Conservation (phyloP, 805 yeast species). For the Lachancea nothofagi region DNA sequence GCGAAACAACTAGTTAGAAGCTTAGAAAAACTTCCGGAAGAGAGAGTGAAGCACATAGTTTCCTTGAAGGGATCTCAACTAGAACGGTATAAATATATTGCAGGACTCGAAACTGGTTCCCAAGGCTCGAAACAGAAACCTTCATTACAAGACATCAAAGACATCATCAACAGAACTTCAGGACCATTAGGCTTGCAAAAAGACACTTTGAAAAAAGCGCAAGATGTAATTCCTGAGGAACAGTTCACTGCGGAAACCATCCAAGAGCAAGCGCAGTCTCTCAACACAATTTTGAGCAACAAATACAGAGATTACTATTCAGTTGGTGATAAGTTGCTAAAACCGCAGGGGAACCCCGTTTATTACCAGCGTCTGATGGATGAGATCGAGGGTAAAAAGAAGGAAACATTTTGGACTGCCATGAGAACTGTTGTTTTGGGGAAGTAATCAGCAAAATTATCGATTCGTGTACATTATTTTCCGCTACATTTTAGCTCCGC, state of each 20-base stretch:
- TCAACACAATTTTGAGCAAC: conserved; percentile 52
- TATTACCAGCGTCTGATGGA: conserved; percentile 67
- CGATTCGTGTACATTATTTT: too few relatives aligned
- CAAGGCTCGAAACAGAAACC: conserved; percentile 37
- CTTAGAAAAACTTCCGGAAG: conserved; percentile 61
- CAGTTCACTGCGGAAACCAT: conserved; percentile 45
- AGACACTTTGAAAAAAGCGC: conserved; percentile 42
- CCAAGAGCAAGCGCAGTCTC: conserved; percentile 50
- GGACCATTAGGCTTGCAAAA: conserved; percentile 41
- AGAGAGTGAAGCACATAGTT: conserved; percentile 59
- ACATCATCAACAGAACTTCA: conserved; percentile 33
- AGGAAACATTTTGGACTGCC: conserved; percentile 61
- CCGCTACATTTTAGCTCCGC: too few relatives aligned
- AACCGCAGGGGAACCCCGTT: conserved; percentile 80
- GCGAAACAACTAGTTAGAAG: conserved; percentile 53
- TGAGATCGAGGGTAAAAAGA: conserved; percentile 66
- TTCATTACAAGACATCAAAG: conserved; percentile 38
- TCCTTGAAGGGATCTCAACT: conserved; percentile 66
- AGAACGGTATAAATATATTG: conserved; percentile 47
- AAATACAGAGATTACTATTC: conserved; percentile 60
- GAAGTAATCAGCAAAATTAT: too few relatives aligned
- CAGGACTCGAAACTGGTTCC: conserved; percentile 41
- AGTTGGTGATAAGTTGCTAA: conserved; percentile 57
- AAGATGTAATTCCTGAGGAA: conserved; percentile 41
- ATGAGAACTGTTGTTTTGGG: conserved; percentile 74